Conservation (phyloP, 2,329 filamentous ascomycete species). For the Ceratocystis destructans region DNA sequence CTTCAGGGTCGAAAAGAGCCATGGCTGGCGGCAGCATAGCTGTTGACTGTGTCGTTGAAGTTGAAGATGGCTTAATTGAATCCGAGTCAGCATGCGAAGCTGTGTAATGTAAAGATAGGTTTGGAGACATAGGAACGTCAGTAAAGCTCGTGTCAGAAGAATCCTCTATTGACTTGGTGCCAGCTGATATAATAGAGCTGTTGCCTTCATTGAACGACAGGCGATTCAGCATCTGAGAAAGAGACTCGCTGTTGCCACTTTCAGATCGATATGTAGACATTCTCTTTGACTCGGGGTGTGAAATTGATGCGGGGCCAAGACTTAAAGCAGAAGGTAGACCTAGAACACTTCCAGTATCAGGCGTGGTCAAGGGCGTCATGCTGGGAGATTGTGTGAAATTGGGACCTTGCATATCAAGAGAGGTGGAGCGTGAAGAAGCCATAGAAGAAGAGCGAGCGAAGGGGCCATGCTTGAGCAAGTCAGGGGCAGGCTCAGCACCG, state of each 20-base stretch:
- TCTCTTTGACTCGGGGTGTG: slow-evolving; percentile 33
- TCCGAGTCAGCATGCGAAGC: slow-evolving; percentile 10
- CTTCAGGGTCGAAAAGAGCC: slow-evolving; percentile 73
- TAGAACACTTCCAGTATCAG: slow-evolving; percentile 49
- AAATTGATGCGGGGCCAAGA: slow-evolving; percentile 43
- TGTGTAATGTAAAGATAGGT: slow-evolving; percentile 32
- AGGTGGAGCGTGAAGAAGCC: slow-evolving; percentile 81
- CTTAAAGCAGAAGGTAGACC: slow-evolving; percentile 89
- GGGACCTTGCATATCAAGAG: slow-evolving; percentile 56
- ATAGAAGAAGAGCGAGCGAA: slow-evolving; percentile 78
- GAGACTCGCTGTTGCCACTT: slow-evolving; percentile 74
- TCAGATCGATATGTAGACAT: slow-evolving; percentile 74
- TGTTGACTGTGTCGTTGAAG: slow-evolving; percentile 38
- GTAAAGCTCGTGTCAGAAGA: slow-evolving; percentile 32
- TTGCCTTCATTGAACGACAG: slow-evolving; percentile 58
- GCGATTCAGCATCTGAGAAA: slow-evolving; percentile 68
- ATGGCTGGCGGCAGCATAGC: slow-evolving; percentile 79
- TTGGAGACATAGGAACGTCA: slow-evolving; percentile 63
- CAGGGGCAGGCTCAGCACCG: slow-evolving; percentile 70
- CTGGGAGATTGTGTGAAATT: slow-evolving; percentile 55
- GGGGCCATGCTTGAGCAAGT: slow-evolving; percentile 81
- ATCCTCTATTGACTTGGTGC: slow-evolving; percentile 50
- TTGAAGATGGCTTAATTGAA: slow-evolving; percentile 29
- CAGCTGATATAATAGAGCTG: slow-evolving; percentile 28
- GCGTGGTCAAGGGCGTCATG: slow-evolving; percentile 75